A percentile compares a stretch with the other conserved stretches of the same genome.
These are phyloP conservation scores for Pseudogymnoascus sp. DNA, from an alignment of 2,329 filamentous ascomycete genomes.

Conservation along the genomic window DNA sequence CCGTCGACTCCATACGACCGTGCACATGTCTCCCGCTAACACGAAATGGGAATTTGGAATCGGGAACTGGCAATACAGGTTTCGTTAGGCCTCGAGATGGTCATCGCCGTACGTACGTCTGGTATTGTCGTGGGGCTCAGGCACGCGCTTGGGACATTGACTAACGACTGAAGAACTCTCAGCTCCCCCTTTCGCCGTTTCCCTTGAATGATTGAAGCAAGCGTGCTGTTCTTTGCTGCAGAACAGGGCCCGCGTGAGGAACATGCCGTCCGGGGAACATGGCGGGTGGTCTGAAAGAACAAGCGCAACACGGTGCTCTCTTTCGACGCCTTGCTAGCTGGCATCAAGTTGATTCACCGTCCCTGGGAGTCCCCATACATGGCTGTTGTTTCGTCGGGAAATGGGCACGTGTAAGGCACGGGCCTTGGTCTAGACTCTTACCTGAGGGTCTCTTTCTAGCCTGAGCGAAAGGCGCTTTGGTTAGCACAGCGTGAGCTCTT, in stretches of 20 bases:
- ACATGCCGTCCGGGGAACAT: background rate
- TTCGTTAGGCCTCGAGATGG: too few species aligned
- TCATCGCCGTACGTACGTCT: too few species aligned
- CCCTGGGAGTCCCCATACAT: background rate
- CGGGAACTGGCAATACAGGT: too few species aligned
- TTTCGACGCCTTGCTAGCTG: background rate
- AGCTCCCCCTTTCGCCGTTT: too few species aligned
- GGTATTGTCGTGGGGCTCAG: too few species aligned
- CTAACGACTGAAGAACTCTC: too few species aligned
- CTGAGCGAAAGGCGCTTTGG: background rate
- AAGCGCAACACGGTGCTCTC: background rate
- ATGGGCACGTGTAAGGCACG: background rate
- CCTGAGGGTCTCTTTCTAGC: background rate
- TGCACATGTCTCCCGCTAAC: too few species aligned
- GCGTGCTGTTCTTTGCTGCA: background rate
- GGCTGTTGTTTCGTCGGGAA: background rate
- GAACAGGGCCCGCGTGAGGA: background rate
- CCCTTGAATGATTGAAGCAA: background rate
- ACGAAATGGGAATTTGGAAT: too few species aligned
- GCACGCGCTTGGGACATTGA: too few species aligned
- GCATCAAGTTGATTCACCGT: background rate
- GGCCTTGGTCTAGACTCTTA: background rate
- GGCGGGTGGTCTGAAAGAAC: background rate
- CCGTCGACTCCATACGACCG: too few species aligned
- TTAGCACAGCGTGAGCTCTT: background rate